Conservation (phyloP, 495 filamentous ascomycete genomes). For the Tetracladium marchalianum region DNA sequence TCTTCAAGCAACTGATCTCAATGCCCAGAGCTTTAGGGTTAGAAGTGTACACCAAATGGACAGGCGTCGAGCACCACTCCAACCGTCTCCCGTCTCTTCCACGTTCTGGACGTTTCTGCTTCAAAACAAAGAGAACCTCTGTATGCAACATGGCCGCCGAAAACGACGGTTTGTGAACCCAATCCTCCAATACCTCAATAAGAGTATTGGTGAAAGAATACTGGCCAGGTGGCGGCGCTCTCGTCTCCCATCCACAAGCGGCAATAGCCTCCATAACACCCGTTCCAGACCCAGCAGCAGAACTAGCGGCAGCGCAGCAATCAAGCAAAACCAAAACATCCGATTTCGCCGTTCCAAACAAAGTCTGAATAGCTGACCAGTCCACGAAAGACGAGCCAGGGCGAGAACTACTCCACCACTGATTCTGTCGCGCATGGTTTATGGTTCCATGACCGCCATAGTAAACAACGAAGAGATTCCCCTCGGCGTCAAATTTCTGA, state of each 20-base stretch:
- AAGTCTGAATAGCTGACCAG: slow-evolving; percentile 44
- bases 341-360: slow-evolving; percentile 37
- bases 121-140: slow-evolving; percentile 38
- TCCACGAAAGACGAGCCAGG: slow-evolving; percentile 34
- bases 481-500: slow-evolving; percentile 35
- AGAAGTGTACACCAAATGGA: slow-evolving; percentile 44
- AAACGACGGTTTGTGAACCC: slow-evolving; percentile 30
- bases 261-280: slow-evolving; percentile 44
- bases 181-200: slow-evolving; percentile 41
- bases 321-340: slow-evolving; percentile 45
- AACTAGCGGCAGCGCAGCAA: slow-evolving; percentile 43
- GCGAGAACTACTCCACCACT: slow-evolving; percentile 32
- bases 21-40: slow-evolving; percentile 42
- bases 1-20: slow-evolving; percentile 22
- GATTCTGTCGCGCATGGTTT: slow-evolving; percentile 39
- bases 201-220: slow-evolving; percentile 42
- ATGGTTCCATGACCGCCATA: slow-evolving; percentile 45
- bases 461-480: slow-evolving; percentile 42
- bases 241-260: slow-evolving; percentile 42
- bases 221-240: slow-evolving; percentile 38
- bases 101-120: slow-evolving; percentile 38
- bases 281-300: slow-evolving; percentile 35
- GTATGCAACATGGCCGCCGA: slow-evolving; percentile 43
- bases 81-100: slow-evolving; percentile 36
- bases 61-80: slow-evolving; percentile 38